Evolutionary conservation across 495 filamentous ascomycete genomes (phyloP), one percentile per base, ranked within the genome.

Genomic region (Pyrenula massariospora): DNA sequence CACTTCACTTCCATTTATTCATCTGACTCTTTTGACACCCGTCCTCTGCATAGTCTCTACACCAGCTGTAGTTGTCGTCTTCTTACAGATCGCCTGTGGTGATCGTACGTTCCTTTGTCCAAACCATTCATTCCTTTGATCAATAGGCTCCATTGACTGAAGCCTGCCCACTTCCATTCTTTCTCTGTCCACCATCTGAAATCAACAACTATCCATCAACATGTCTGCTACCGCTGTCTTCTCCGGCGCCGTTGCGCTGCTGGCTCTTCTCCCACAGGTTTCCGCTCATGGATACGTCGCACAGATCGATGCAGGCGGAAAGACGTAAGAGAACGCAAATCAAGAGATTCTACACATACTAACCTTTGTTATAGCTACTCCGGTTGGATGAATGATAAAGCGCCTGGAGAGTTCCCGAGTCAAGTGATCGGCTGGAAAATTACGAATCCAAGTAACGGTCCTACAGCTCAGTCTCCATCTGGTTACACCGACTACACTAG

Each of bases 281-380:
- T 73, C 75, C 53, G 81, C 78, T 57, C 84, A 87, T 68, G 84
- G 84, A 24, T 79, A 76, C 55, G 81, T 85, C 31, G 68, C 70
- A 25, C 76, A 81, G 57, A 74, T 83, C 61, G 71, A 84, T 25
- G 74, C 79, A 57, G 80, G 83, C 61, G 83, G 81, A 24, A 69
- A 70, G 25, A 78, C 73, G 58, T 80, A 75, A 22, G 60, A 52
- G n/a, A 31, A 5, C 24, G 12, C 49, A 42, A n/a, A 54, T 1
- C n/a, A 21, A 25, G n/a, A 31, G 22, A 1, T 10, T 21, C 2
- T 19, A 22, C 21, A 31, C 42, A 20, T 48, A 51, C 15, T 56
- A 52, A 21, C 36, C 52, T 12, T n/a, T 25, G 12, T 22, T 15
- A 22, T 15, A 42, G 31, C 65, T 71, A 75, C 55, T 64, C 64